Conservation (phyloP, 305 asterid species). For the Fraxinus albicans region DNA sequence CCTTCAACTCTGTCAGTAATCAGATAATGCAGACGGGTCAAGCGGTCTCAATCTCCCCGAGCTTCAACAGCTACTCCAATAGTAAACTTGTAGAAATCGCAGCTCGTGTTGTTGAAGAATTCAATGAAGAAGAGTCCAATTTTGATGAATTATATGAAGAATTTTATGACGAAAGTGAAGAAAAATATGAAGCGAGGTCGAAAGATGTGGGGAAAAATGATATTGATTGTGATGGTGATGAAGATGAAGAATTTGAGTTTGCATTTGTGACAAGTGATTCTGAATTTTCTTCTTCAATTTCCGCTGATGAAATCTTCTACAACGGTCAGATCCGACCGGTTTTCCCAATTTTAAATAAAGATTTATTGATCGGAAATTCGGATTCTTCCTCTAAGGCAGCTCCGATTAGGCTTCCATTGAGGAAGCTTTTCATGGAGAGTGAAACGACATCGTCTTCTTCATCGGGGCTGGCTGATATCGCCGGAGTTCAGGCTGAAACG, state of each 20-base stretch:
- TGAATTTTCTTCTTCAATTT: conserved; percentile 35
- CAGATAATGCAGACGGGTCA: conserved; percentile 37
- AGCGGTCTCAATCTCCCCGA: conserved; percentile 43
- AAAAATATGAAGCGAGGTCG: neutral
- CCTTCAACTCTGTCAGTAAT: neutral
- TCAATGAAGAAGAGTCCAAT: conserved; percentile 17
- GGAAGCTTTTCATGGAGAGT: conserved; percentile 53
- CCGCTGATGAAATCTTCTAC: conserved; percentile 65
- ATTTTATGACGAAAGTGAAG: conserved; percentile 24
- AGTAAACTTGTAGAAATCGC: conserved; percentile 46
- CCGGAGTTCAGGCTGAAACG: conserved; percentile 53
- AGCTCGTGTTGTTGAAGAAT: conserved; percentile 55
- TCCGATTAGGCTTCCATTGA: conserved; percentile 48
- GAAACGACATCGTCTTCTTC: conserved; percentile 45
- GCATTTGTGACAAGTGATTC: conserved; percentile 35
- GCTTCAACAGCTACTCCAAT: conserved; percentile 59
- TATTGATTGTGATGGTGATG: conserved; percentile 19
- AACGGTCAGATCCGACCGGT: conserved; percentile 70
- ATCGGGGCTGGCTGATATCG: conserved; percentile 42
- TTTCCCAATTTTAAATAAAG: conserved; percentile 53
- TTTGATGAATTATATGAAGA: conserved; percentile 32
- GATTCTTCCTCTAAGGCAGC: neutral
- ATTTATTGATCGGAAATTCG: conserved; percentile 20
- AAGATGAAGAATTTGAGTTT: conserved; percentile 59
- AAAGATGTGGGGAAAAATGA: conserved; percentile 15